phyloP scores from a whole-genome alignment of 805 yeast genomes.

The Yamadazyma kitorensis region DNA sequence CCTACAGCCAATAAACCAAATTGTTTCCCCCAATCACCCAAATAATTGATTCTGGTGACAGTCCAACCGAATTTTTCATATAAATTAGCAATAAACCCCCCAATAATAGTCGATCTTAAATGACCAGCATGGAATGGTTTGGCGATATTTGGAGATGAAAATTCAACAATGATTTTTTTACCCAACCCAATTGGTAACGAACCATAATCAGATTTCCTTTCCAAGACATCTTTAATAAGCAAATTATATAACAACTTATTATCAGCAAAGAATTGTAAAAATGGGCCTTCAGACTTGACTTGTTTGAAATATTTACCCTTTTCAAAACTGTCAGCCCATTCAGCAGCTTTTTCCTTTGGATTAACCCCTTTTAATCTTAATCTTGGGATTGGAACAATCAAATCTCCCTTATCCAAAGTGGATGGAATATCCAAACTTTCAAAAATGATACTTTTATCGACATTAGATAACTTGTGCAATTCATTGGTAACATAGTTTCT shows the following conservation, averaged over 20 bases:
- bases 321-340: slow-evolving; percentile 79
- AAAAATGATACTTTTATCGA: slow-evolving; percentile 64
- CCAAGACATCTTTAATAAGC: slow-evolving; percentile 68
- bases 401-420: slow-evolving; percentile 87
- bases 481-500: slow-evolving; percentile 87
- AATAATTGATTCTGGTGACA: slow-evolving; percentile 88
- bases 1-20: slow-evolving; percentile 96
- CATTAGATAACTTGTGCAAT: slow-evolving; percentile 69
- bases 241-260: slow-evolving; percentile 62
- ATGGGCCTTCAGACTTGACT: slow-evolving; percentile 84
- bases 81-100: slow-evolving; percentile 88
- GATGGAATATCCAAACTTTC: slow-evolving; percentile 87
- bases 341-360: slow-evolving; percentile 64
- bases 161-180: slow-evolving; percentile 78
- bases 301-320: slow-evolving; percentile 63
- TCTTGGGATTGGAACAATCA: slow-evolving; percentile 89
- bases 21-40: slow-evolving; percentile 99
- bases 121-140: slow-evolving; percentile 99
- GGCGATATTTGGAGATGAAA: slow-evolving; percentile 97
- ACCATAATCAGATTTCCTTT: slow-evolving; percentile 65
- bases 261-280: slow-evolving; percentile 83
- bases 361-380: slow-evolving; percentile 76
- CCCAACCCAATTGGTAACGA: slow-evolving; percentile 69
- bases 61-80: slow-evolving; percentile 91
- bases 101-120: slow-evolving; percentile 94